These are phyloP conservation scores for Psidium guajava DNA, from an alignment of 345 rosid species.

Conservation along the genomic window DNA sequence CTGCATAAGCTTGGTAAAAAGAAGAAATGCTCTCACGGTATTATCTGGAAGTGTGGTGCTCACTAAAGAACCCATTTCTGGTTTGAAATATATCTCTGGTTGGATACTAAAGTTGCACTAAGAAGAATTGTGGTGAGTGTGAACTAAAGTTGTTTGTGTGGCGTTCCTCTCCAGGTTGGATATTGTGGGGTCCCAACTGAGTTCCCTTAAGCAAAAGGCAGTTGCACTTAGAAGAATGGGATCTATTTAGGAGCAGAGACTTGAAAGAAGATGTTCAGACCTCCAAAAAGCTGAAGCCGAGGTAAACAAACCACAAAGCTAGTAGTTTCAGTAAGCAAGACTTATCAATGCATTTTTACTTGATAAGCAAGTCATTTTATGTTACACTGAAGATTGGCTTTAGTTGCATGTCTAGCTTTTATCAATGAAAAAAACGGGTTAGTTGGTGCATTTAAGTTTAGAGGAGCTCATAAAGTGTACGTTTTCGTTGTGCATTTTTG, in stretches of 20 bases:
- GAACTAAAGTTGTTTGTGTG: background rate
- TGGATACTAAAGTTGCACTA: too few relatives aligned
- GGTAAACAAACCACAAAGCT: conserved; percentile 24
- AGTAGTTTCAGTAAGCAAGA: background rate
- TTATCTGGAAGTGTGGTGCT: background rate
- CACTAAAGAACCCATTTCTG: background rate
- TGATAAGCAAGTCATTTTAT: background rate
- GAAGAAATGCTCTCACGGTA: background rate
- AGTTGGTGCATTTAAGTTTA: background rate
- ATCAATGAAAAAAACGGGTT: background rate
- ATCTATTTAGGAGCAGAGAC: conserved; percentile 32
- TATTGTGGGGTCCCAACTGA: conserved; percentile 24
- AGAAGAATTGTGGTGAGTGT: background rate
- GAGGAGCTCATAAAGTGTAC: background rate
- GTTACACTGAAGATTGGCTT: background rate
- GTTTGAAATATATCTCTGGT: background rate
- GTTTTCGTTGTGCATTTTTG: background rate
- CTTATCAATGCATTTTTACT: background rate
- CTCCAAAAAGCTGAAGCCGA: conserved; percentile 88
- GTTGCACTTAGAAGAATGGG: conserved; percentile 26
- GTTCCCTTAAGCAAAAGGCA: conserved; percentile 30
- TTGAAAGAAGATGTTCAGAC: conserved; percentile 49
- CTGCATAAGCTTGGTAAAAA: background rate
- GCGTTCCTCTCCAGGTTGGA: conserved; percentile 38
- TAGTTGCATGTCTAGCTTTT: background rate